Conservation (phyloP, 805 yeast species). For the Candida insectorum region DNA sequence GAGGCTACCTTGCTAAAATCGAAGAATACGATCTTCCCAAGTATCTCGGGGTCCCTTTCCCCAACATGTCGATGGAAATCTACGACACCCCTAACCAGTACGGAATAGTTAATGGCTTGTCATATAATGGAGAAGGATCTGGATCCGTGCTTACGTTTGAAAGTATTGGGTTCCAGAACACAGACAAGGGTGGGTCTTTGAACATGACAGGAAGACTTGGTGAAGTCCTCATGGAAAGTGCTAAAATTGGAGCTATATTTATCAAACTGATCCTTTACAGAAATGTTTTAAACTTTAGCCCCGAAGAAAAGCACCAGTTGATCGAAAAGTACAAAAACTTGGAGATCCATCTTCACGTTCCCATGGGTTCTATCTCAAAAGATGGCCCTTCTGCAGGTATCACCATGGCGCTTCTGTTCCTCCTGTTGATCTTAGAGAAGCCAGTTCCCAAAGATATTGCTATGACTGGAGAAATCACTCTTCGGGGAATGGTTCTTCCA, state of each 20-base stretch:
- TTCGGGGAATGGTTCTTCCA: constrained; percentile 73
- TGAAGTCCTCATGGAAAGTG: constrained; percentile 75
- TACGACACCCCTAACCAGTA: constrained; percentile 23
- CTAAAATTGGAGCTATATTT: constrained; percentile 72
- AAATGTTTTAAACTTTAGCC: constrained; percentile 28
- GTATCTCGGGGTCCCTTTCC: constrained; percentile 66
- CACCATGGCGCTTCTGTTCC: constrained; percentile 46
- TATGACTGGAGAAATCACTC: constrained; percentile 85
- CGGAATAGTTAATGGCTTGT: constrained; percentile 85
- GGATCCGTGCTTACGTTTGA: constrained; percentile 82
- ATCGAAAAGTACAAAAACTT: constrained; percentile 46
- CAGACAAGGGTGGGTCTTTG: constrained; percentile 43
- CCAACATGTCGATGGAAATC: constrained; percentile 30
- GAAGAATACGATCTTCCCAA: constrained; percentile 55
- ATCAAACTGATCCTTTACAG: constrained; percentile 54
- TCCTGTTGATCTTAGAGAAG: constrained; percentile 40
- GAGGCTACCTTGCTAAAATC: constrained; percentile 44
- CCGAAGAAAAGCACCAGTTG: constrained; percentile 25
- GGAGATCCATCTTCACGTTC: constrained; percentile 56
- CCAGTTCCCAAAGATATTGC: constrained; percentile 53
- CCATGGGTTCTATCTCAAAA: constrained; percentile 45
- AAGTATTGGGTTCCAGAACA: constrained; percentile 51
- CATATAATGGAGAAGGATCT: constrained; percentile 82
- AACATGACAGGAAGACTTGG: constrained; percentile 81
- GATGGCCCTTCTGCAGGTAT: constrained; percentile 50